These are phyloP conservation scores for Racocetra persica DNA, from an alignment of 371 early-diverging fungal species.

Conservation along the genomic window DNA sequence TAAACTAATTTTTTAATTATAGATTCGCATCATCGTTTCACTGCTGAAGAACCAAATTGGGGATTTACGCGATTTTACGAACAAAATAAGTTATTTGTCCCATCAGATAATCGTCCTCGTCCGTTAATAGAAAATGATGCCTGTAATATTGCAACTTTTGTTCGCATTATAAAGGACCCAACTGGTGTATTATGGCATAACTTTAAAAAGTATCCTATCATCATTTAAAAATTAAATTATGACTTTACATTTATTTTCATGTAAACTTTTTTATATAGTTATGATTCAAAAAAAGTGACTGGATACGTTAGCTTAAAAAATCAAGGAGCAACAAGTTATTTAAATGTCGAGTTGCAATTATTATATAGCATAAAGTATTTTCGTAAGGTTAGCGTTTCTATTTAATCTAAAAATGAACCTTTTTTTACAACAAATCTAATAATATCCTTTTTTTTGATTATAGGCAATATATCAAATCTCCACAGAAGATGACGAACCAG, in stretches of 20 bases:
- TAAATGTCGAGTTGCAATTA: conserved; percentile 98
- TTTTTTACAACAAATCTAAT: too few species aligned
- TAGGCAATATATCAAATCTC: conserved; percentile 89
- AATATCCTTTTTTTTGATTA: background rate
- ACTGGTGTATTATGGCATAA: conserved; percentile 62
- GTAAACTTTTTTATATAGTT: conserved; percentile 56
- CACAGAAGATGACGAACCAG: conserved; percentile 85
- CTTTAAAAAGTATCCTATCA: too few species aligned
- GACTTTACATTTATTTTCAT: too few species aligned
- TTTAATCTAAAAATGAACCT: background rate
- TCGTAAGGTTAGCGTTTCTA: conserved; percentile 60
- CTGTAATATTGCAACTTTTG: conserved; percentile 74
- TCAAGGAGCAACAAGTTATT: conserved; percentile 99
- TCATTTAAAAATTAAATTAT: too few species aligned
- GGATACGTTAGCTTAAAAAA: conserved; percentile 96
- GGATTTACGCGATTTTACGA: conserved; percentile 89
- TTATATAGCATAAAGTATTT: conserved; percentile 96
- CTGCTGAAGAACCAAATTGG: conserved; percentile 89
- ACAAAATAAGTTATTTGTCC: conserved; percentile 56
- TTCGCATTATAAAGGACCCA: conserved; percentile 85
- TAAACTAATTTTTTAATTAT: background rate
- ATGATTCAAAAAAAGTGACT: conserved; percentile 69
- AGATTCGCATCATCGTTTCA: conserved; percentile 89
- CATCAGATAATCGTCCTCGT: conserved; percentile 58
- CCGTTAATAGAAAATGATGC: conserved; percentile 74